A percentile compares a stretch with the other conserved stretches of the same genome.
These are phyloP conservation scores for Vaccinium myrtillus DNA, from an alignment of 148 eudicot genomes.

Conservation along the genomic window DNA sequence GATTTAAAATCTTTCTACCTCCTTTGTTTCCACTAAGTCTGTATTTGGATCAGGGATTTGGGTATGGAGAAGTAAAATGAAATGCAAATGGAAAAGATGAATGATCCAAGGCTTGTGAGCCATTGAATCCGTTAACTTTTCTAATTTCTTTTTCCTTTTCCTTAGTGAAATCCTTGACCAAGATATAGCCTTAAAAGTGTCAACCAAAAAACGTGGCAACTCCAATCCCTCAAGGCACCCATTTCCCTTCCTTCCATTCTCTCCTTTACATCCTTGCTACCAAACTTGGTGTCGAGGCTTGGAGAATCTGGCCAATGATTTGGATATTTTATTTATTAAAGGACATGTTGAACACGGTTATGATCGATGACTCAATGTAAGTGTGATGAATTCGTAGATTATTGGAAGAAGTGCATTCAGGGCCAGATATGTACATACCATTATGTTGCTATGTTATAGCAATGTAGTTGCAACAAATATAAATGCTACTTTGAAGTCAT, in stretches of 20 bases:
- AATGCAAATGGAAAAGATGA: background rate
- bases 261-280: background rate
- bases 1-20: background rate
- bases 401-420: background rate
- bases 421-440: background rate
- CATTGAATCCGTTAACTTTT: background rate
- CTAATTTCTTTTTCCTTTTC: background rate
- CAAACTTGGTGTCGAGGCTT: background rate
- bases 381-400: background rate
- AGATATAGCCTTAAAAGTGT: background rate
- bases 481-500: background rate
- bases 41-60: background rate
- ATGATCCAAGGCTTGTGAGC: background rate
- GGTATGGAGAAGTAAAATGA: background rate
- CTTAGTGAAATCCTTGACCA: background rate
- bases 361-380: too few species aligned
- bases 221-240: background rate
- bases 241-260: background rate
- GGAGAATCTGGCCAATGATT: background rate
- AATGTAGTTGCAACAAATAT: background rate
- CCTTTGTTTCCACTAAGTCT: too few species aligned
- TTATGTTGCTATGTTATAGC: background rate
- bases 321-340: background rate
- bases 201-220: background rate
- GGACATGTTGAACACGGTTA: background rate